Evolutionary conservation across 371 early-diverging fungal species (phyloP).

Genomic region (Haplosporangium sp.): DNA sequence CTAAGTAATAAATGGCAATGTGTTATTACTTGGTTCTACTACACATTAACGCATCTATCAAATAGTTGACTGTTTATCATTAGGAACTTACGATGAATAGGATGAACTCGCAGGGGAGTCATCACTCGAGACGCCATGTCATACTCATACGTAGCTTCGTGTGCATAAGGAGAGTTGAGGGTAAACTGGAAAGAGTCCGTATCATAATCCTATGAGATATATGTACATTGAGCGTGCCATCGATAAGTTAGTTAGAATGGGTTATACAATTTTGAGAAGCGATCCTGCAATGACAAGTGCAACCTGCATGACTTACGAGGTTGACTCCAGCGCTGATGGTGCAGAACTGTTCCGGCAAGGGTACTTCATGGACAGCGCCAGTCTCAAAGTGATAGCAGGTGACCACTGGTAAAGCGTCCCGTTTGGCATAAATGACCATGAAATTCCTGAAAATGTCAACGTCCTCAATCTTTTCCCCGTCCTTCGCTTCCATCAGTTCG

Average conservation of each 20-base stretch:
- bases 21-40: no score
- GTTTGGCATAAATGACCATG: conserved; percentile 70
- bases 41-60: no score
- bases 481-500: conserved; percentile 68
- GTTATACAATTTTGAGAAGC: no score
- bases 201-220: conserved; percentile 66
- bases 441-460: conserved; percentile 82
- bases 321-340: conserved; percentile 74
- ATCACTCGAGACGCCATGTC: conserved; percentile 67
- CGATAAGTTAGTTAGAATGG: no score
- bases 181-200: conserved; percentile 76
- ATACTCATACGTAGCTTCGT: conserved; percentile 77
- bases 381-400: conserved; percentile 63
- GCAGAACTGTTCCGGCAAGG: conserved; percentile 71
- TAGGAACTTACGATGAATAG: conserved; percentile 61
- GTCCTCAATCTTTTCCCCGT: conserved; percentile 82
- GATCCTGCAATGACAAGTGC: neutral
- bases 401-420: conserved; percentile 70
- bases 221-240: neutral
- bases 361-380: conserved; percentile 60
- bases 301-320: conserved; percentile 55
- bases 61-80: no score
- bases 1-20: conserved; percentile 33
- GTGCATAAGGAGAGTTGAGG: conserved; percentile 74
- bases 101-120: conserved; percentile 60